Base-by-base conservation (phyloP, 768 basidiomycete species). In the Psilocybe azurescens region DNA sequence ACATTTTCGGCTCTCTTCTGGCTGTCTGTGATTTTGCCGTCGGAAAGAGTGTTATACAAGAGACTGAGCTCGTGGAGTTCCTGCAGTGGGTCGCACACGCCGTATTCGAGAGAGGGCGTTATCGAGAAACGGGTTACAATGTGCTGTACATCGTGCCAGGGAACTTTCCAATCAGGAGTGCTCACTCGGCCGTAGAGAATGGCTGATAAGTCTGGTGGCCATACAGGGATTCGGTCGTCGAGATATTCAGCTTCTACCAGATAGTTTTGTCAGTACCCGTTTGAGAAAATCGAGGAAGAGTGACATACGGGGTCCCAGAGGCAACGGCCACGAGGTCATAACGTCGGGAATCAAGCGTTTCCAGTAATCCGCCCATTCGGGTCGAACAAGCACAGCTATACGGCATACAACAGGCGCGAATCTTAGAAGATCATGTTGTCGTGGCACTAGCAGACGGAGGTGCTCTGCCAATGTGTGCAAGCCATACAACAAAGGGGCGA, bases 301-400 rank as follows among this genome's bases (percentile, higher is more conserved):
- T 59, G 9, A 75, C 81, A 60, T 67, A 86, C 83, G 70, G 56
- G 78, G 68, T 38, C 73, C 77, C 3, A 75, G 70, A 14, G 82
- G 75, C 1, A 81, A 78, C 1, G 86, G 86, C 93, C 92, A 92
- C 30, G 74, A 72, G n/a, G 77, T 74, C 65, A 83, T 77, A 29
- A 82, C 81, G 49, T 84, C 82, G 3, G 94, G 91, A 66, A 87
- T 87, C 46, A 94, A 76, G 11, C 94, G 84, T 69, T 90, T 89
- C 95, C 95, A 97, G 70, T 95, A 95, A 74, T 97, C 94, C 5
- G 86, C 86, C 95, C 95, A 97, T 70, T 94, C 94, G 0, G 89
- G 87, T 18, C 91, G 85, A 14, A 93, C 83, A 13, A 85, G 77
- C 24, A 82, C 70, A 57, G 89, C 87, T 59, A 91, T 73, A 4